phyloP scores from a whole-genome alignment of 1,284 basidiomycete genomes.

The Rhodotorula sp. region DNA sequence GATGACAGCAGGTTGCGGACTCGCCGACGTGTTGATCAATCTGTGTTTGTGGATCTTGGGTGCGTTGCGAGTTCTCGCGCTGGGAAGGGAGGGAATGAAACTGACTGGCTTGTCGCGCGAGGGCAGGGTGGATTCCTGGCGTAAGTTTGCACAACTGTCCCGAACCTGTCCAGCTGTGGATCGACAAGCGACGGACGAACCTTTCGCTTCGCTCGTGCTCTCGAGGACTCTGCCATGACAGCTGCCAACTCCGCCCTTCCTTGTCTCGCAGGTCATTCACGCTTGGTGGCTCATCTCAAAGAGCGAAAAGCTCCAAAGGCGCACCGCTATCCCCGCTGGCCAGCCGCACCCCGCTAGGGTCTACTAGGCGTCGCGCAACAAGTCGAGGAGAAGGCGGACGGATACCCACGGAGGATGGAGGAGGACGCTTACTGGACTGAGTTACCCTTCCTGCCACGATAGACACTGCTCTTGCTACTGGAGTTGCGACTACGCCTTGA shows the following conservation, averaged over 20 bases:
- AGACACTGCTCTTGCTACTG: too few relatives aligned
- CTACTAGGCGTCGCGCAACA: not conserved
- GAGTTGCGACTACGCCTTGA: too few relatives aligned
- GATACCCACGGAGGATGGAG: too few relatives aligned
- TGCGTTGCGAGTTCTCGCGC: not conserved
- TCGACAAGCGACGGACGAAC: not conserved
- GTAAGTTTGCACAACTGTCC: not conserved
- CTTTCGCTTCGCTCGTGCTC: not conserved
- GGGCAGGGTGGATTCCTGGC: not conserved
- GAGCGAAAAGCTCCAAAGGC: not conserved
- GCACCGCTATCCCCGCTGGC: too few relatives aligned
- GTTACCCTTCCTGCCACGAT: too few relatives aligned
- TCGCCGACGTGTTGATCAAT: slow-evolving; percentile 24
- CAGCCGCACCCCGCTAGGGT: not conserved
- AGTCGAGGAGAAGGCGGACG: not conserved
- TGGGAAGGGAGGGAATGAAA: not conserved
- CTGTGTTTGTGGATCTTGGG: not conserved
- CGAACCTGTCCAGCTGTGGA: not conserved
- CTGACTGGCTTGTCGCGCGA: too few relatives aligned
- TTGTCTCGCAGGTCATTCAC: slow-evolving; percentile 6
- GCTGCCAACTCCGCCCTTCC: not conserved
- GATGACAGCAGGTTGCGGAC: slow-evolving; percentile 1
- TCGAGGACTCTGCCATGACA: too few relatives aligned
- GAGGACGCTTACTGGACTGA: too few relatives aligned
- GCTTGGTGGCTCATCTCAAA: slow-evolving; percentile 10